These are phyloP conservation scores for Wickerhamomyces chambardii DNA, from an alignment of 805 yeast genomes.

Conservation along the genomic window DNA sequence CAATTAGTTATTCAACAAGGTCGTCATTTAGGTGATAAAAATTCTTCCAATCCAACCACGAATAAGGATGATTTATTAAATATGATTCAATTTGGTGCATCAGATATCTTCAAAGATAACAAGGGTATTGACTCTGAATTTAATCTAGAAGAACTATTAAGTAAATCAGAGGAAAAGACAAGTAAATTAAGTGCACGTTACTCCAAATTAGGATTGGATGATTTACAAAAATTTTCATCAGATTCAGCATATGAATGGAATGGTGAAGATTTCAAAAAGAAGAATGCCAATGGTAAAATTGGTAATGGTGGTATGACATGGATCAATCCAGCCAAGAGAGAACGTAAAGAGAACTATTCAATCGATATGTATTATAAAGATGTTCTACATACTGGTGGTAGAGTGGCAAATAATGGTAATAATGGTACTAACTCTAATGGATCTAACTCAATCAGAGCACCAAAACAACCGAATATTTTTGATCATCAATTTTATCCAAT, in stretches of 20 bases:
- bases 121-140: slow-evolving; percentile 31
- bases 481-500: slow-evolving; percentile 90
- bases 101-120: slow-evolving; percentile 36
- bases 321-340: slow-evolving; percentile 84
- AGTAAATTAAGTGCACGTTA: slow-evolving; percentile 52
- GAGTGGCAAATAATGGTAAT: slow-evolving; percentile 28
- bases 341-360: slow-evolving; percentile 76
- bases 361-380: slow-evolving; percentile 84
- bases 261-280: slow-evolving; percentile 74
- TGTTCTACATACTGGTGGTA: slow-evolving; percentile 66
- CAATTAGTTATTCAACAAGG: slow-evolving; percentile 82
- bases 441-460: slow-evolving; percentile 65
- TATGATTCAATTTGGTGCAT: slow-evolving; percentile 83
- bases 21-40: slow-evolving; percentile 23
- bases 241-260: slow-evolving; percentile 84
- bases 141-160: slow-evolving; percentile 54
- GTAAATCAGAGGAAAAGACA: slow-evolving; percentile 56
- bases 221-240: slow-evolving; percentile 65
- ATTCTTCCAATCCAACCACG: slow-evolving; percentile 24
- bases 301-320: slow-evolving; percentile 51
- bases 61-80: slow-evolving; percentile 64
- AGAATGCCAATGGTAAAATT: slow-evolving; percentile 41
- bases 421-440: slow-evolving; percentile 35
- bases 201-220: slow-evolving; percentile 63
- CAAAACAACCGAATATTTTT: slow-evolving; percentile 72